phyloP scores from a whole-genome alignment of 768 basidiomycete genomes.

The Lentinula raphanica region DNA sequence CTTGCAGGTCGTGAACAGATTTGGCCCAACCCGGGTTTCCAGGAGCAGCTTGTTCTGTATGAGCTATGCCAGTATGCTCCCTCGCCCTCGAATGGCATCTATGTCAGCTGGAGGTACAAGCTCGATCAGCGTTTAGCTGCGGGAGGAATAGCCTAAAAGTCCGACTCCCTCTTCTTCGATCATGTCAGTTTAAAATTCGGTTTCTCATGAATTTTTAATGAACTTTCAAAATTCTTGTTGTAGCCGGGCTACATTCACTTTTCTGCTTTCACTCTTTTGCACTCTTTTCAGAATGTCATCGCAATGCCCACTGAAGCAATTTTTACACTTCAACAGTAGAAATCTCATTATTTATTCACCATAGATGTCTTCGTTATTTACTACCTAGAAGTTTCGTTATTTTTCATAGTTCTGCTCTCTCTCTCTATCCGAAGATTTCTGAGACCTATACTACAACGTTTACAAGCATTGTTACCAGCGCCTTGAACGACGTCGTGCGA shows the following conservation, averaged over 20 bases:
- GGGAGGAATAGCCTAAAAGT: constrained; percentile 30
- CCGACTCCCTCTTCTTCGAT: background rate
- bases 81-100: constrained; percentile 54
- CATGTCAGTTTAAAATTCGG: background rate
- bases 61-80: constrained; percentile 69
- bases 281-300: too few relatives aligned
- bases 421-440: too few relatives aligned
- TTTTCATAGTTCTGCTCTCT: too few relatives aligned
- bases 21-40: constrained; percentile 75
- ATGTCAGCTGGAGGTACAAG: constrained; percentile 57
- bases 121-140: constrained; percentile 45
- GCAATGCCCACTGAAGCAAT: too few relatives aligned
- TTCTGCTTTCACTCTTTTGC: too few relatives aligned
- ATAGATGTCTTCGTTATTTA: too few relatives aligned
- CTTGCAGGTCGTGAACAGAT: constrained; percentile 65
- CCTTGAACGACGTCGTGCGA: too few relatives aligned
- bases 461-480: too few relatives aligned
- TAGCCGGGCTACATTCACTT: background rate
- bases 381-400: too few relatives aligned
- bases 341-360: too few relatives aligned
- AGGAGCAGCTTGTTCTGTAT: constrained; percentile 72
- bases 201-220: background rate
- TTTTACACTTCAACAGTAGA: too few relatives aligned
- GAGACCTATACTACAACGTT: too few relatives aligned
- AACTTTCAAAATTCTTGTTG: background rate